Percentiles rank a stretch among this genome's conserved stretches.
Evolutionary conservation across 2,329 filamentous ascomycete species (phyloP).

Genomic region (Fusarium mexicanum): DNA sequence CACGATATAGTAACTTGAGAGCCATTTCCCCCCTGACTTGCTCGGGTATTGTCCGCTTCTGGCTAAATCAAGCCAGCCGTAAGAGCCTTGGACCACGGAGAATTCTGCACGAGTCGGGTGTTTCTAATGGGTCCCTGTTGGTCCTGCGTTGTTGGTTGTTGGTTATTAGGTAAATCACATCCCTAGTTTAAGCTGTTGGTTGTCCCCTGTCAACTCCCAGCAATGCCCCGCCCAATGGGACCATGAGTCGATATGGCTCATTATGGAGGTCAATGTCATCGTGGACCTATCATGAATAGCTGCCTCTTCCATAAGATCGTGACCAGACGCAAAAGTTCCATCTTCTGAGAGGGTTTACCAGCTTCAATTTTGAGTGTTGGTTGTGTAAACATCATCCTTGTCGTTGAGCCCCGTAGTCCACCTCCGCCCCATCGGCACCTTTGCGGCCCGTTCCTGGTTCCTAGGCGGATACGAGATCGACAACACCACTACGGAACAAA

Average conservation of each 20-base stretch:
- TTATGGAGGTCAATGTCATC: not conserved
- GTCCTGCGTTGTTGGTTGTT: not conserved
- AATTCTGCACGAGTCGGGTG: not conserved
- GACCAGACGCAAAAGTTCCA: not conserved
- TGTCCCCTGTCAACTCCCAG: not conserved
- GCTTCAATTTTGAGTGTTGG: not conserved
- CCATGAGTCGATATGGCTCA: not conserved
- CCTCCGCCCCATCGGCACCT: not conserved
- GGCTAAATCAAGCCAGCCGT: not conserved
- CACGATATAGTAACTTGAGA: not conserved
- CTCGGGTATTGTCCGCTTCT: not conserved
- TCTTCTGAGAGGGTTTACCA: not conserved
- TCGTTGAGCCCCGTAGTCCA: not conserved
- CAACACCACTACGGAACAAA: not conserved
- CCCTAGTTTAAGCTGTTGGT: not conserved
- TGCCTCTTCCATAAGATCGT: not conserved
- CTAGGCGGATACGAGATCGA: not conserved
- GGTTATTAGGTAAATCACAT: not conserved
- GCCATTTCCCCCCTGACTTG: not conserved
- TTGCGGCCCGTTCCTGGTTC: not conserved
- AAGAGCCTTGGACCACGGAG: not conserved
- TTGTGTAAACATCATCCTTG: not conserved
- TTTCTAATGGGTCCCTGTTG: not conserved
- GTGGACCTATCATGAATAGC: not conserved
- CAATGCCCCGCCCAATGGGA: not conserved